Evolutionary conservation across 805 yeast genomes (phyloP), one percentile per base, ranked within the genome.

Genomic region (Cyberlindnera mississippiensis): DNA sequence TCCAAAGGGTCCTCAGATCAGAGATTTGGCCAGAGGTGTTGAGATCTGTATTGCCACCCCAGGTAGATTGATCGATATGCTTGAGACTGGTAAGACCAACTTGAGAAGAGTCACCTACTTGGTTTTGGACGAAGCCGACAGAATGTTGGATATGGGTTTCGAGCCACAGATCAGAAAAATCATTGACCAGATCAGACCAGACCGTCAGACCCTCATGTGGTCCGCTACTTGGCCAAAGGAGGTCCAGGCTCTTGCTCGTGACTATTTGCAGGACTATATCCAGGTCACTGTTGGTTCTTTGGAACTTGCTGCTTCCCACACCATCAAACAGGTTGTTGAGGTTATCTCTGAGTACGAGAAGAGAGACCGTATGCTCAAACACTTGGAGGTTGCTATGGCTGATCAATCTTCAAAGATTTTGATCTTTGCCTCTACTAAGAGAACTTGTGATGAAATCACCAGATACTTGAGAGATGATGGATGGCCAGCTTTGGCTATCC

Each of bases 191-290:
- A 93, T 93, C 65, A 86, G 99, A 75, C 99, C 99, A 49, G 99
- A 93, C 68, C 89, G 98, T 76, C 99, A 93, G 74, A 93, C 99
- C 48, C 76, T 91, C 59, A 88, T 93, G 97, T 93, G 98, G 98
- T 91, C 98, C 49, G 99, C 99, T 56, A 93, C 99, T 42, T 93
- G 99, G 99, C 99, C 99, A 59, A 91, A 90, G 77, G 95, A 88
- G 68, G 98, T 93, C 51, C 95, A 91, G 75, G 75, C 81, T 55
- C 76, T 93, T 62, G 95, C 97, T 53, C 78, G 83, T 60, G 99
- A 93, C 67, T 93, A 87, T 68, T 76, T 91, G 63, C 69, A 78
- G 42, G 96, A 93, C 64, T 93, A 91, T 61, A 91, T 93, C 63
- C 98, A 93, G 73, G 98, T 93, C 54, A 91, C 86, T 60, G 72